Conservation (phyloP, 2,329 filamentous ascomycete species). For the Talaromyces sp. region DNA sequence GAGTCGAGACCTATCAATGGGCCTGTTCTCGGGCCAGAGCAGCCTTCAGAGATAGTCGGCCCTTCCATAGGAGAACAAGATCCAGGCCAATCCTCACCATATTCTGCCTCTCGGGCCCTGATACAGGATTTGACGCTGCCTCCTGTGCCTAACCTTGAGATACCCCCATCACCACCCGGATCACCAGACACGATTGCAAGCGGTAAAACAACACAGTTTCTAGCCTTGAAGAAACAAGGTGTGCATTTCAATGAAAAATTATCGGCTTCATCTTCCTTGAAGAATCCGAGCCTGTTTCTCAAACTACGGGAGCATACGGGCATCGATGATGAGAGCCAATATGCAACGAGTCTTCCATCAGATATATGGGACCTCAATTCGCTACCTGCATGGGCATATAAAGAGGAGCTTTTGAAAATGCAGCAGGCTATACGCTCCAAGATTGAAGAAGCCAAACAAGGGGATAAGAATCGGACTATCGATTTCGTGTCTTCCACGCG, state of each 20-base stretch:
- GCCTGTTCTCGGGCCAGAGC: slow-evolving; percentile 40
- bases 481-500: slow-evolving; percentile 38
- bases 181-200: slow-evolving; percentile 47
- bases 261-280: slow-evolving; percentile 56
- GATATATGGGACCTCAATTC: slow-evolving; percentile 42
- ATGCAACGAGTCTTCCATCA: slow-evolving; percentile 50
- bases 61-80: slow-evolving; percentile 20
- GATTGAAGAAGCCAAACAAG: slow-evolving; percentile 36
- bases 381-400: slow-evolving; percentile 47
- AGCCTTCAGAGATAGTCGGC: slow-evolving; percentile 26
- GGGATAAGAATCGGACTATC: slow-evolving; percentile 39
- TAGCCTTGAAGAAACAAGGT: slow-evolving; percentile 61
- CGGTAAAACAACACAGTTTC: slow-evolving; percentile 60
- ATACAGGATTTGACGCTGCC: slow-evolving; percentile 59
- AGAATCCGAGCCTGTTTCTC: slow-evolving; percentile 58
- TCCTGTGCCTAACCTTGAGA: slow-evolving; percentile 45
- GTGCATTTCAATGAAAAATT: slow-evolving; percentile 65
- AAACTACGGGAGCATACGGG: slow-evolving; percentile 61
- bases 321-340: slow-evolving; percentile 54
- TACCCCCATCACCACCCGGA: slow-evolving; percentile 48
- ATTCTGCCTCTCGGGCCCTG: slow-evolving; percentile 49
- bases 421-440: slow-evolving; percentile 41
- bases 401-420: slow-evolving; percentile 45
- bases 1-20: slow-evolving; percentile 23
- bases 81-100: slow-evolving; percentile 45